These are phyloP conservation scores for Porphyrellus cyaneotinctus DNA, from an alignment of 768 basidiomycete genomes.

Conservation along the genomic window DNA sequence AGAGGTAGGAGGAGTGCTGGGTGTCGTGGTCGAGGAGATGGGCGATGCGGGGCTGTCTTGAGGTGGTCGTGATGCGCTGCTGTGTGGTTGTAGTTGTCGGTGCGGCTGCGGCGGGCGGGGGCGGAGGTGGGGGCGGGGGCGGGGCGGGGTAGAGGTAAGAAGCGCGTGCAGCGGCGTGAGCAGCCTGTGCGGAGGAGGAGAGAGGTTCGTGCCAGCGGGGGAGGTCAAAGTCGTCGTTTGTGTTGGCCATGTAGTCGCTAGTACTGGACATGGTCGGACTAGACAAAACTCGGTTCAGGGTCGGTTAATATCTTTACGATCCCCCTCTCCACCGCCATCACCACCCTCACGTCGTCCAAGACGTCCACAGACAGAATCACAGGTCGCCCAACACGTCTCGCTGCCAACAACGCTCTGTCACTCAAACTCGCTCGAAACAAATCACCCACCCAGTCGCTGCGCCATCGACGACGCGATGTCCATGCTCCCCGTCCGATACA, in stretches of 20 bases:
- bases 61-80: constrained; percentile 45
- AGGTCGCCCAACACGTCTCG: constrained; percentile 57
- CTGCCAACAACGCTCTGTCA: constrained; percentile 35
- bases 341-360: constrained; percentile 41
- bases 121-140: constrained; percentile 48
- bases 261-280: too few relatives aligned
- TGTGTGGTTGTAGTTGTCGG: constrained; percentile 19
- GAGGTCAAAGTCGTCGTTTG: constrained; percentile 79
- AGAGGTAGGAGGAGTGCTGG: constrained; percentile 45
- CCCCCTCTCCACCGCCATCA: constrained; percentile 59
- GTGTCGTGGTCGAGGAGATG: constrained; percentile 67
- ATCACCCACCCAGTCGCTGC: constrained; percentile 66
- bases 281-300: constrained; percentile 24
- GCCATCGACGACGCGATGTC: constrained; percentile 73
- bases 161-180: constrained; percentile 43
- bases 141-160: constrained; percentile 49
- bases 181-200: constrained; percentile 60
- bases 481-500: constrained; percentile 58
- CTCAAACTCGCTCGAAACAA: not conserved
- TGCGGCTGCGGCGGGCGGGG: constrained; percentile 20
- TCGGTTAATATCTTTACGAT: constrained; percentile 46
- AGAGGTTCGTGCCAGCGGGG: constrained; percentile 52
- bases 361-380: constrained; percentile 74
- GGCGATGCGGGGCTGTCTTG: constrained; percentile 58
- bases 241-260: too few relatives aligned